phyloP scores from a whole-genome alignment of 257 asterid genomes.

The Ilex asprella region DNA sequence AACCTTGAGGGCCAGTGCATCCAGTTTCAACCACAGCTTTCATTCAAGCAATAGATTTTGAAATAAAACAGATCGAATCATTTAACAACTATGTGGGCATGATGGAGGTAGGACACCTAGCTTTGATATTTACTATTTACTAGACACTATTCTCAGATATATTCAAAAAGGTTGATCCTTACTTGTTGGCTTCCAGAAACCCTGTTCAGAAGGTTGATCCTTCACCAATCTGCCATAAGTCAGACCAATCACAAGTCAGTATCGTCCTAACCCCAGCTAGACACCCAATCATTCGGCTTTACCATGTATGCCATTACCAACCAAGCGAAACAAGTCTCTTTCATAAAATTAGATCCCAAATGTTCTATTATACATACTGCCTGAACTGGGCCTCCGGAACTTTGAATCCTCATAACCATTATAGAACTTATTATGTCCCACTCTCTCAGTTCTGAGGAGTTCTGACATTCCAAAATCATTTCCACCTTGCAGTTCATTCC shows the following conservation, averaged over 20 bases:
- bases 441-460: constrained; percentile 55
- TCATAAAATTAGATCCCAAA: constrained; percentile 51
- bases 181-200: constrained; percentile 54
- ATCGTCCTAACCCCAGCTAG: constrained; percentile 11
- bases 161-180: neutral
- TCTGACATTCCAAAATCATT: constrained; percentile 64
- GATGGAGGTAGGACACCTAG: too few relatives aligned
- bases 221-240: constrained; percentile 37
- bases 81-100: too few relatives aligned
- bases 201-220: constrained; percentile 51
- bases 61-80: too few relatives aligned
- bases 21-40: too few relatives aligned
- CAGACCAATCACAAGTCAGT: constrained; percentile 19
- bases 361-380: constrained; percentile 56
- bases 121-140: too few relatives aligned
- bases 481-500: constrained; percentile 62
- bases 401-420: constrained; percentile 74
- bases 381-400: constrained; percentile 60
- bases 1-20: too few relatives aligned
- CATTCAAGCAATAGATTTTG: too few relatives aligned
- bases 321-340: constrained; percentile 19
- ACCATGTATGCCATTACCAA: constrained; percentile 13
- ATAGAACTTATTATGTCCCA: constrained; percentile 49
- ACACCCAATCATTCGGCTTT: constrained; percentile 25
- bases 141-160: too few relatives aligned